These are phyloP conservation scores for Microbotryum lychnidis-dioicae DNA, from an alignment of 1,284 basidiomycete species.

Conservation along the genomic window DNA sequence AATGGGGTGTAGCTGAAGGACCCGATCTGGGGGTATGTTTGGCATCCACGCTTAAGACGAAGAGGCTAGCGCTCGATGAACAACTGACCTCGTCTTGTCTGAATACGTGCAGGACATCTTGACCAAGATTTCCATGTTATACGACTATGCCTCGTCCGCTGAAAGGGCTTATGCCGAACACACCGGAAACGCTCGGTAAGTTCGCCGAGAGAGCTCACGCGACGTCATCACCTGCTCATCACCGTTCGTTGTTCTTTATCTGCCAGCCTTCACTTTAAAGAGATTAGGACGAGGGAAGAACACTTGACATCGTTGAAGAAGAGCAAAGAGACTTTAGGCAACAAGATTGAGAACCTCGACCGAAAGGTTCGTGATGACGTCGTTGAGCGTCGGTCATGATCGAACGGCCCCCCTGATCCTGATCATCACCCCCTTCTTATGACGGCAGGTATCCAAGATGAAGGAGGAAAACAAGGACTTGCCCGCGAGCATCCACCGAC, in stretches of 20 bases:
- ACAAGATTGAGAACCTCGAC: constrained; percentile 35
- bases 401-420: neutral
- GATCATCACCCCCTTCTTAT: neutral
- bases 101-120: constrained; percentile 30
- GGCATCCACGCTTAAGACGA: too few species aligned
- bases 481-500: constrained; percentile 22
- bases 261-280: constrained; percentile 33
- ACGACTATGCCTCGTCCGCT: constrained; percentile 33
- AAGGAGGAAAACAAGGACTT: constrained; percentile 37
- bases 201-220: too few species aligned
- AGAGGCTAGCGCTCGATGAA: neutral
- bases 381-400: neutral
- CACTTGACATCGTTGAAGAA: constrained; percentile 31
- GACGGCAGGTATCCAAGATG: constrained; percentile 34
- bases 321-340: constrained; percentile 31
- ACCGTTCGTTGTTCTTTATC: too few species aligned
- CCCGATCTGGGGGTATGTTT: constrained; percentile 32
- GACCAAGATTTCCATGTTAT: constrained; percentile 33
- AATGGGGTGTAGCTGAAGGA: constrained; percentile 36
- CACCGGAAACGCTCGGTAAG: constrained; percentile 31
- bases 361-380: constrained; percentile 22
- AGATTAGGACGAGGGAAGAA: constrained; percentile 35
- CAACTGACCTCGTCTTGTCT: neutral
- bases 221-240: too few species aligned
- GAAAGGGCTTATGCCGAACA: constrained; percentile 35